These are phyloP conservation scores for Dactylellina drechsleri DNA, from an alignment of 2,329 filamentous ascomycete genomes.

Conservation along the genomic window DNA sequence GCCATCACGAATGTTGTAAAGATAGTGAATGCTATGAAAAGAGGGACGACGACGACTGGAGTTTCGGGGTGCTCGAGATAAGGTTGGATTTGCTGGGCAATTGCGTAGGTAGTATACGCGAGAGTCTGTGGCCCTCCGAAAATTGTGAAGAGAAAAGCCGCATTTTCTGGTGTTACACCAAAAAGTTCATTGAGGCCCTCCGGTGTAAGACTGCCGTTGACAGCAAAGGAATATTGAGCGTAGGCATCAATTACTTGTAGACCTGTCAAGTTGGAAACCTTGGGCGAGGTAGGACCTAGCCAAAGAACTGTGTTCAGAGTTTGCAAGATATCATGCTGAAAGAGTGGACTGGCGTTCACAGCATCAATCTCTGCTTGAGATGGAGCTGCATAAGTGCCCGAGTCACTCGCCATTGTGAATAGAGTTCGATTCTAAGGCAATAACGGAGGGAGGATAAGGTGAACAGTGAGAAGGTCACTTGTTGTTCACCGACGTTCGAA, in stretches of 20 bases:
- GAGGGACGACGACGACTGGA: conserved; percentile 20
- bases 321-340: conserved; percentile 11
- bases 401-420: background rate
- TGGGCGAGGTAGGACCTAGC: conserved; percentile 31
- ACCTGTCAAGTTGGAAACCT: conserved; percentile 17
- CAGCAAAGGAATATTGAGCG: conserved; percentile 12
- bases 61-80: conserved; percentile 27
- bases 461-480: too few species aligned
- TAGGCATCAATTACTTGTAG: conserved; percentile 24
- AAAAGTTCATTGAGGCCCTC: conserved; percentile 12
- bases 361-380: background rate
- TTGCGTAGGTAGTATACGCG: background rate
- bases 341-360: background rate
- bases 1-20: conserved; percentile 40
- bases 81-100: conserved; percentile 3
- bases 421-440: background rate
- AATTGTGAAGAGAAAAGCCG: background rate
- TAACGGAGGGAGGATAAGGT: background rate
- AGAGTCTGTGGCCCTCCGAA: conserved; percentile 22
- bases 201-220: conserved; percentile 22
- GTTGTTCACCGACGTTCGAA: too few species aligned
- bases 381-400: background rate
- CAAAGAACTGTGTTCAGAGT: conserved; percentile 20
- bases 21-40: conserved; percentile 34
- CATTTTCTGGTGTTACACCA: conserved; percentile 9